Evolutionary conservation across 306 rosid genomes (phyloP), one percentile per base, ranked within the genome.

Genomic region (Cucurbita moschata): DNA sequence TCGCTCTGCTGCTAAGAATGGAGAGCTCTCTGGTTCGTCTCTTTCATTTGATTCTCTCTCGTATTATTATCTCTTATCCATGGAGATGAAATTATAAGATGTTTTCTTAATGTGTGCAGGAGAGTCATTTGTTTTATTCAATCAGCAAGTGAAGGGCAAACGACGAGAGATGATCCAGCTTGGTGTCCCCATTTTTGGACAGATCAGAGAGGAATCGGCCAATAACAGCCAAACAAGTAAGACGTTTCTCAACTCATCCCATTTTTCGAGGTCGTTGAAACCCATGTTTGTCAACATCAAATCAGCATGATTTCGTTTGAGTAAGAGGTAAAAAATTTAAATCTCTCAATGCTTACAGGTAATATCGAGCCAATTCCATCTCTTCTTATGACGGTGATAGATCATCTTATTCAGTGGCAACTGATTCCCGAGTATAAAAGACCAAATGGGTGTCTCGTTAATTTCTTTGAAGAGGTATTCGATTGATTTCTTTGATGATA

Each of bases 341-440:
- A 30, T 30, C 39, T 70, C 30, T 56, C 59, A 77, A 60, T 63
- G 35, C 68, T 73, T 70, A 35, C 78, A 95, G 99, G 82, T 83
- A 85, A 83, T 76, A 89, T 91, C 72, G 99, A 83, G 82, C 96
- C 99, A 72, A 91, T 95, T 76, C 99, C 99, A 70, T 71, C 79
- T 61, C 85, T 95, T 79, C 96, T 95, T 55, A 74, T 76, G 74
- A 80, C 80, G 77, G 93, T 95, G 83, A 88, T 95, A 18, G 96
- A 95, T 80, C 99, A 95, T 76, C 86, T 95, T 73, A 81, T 89
- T 79, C 96, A 88, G 73, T 95, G 99, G 99, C 85, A 89, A 30
- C 85, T 95, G 74, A 83, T 95, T 79, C 99, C 99, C 10, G 97
- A 91, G 82, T 95, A 91, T 80, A 95, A 95, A 85, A 86, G 92